Percentiles rank a stretch among this genome's conserved stretches.
phyloP scores from a whole-genome alignment of 1,284 basidiomycete genomes.

The Violaceomyces palustris region DNA sequence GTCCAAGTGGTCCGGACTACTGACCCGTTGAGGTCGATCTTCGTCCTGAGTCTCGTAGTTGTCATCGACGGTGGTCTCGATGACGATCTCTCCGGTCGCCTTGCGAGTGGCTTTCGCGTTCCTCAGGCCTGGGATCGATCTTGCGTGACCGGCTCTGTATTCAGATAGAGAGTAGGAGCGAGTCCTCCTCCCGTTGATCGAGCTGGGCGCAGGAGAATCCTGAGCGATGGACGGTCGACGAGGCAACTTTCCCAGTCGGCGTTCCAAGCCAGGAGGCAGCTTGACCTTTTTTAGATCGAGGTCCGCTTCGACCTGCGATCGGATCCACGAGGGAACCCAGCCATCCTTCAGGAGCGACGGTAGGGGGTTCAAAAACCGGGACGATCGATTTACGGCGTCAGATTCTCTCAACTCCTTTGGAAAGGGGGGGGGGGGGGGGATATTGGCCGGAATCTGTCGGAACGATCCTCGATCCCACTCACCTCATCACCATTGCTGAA shows the following conservation, averaged over 20 bases:
- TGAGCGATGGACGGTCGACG: not conserved
- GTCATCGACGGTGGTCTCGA: conserved; percentile 16
- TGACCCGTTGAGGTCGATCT: not conserved
- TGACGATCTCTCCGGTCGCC: conserved; percentile 27
- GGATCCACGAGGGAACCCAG: conserved; percentile 31
- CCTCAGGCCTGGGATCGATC: conserved; percentile 6
- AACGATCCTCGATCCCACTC: conserved; percentile 4
- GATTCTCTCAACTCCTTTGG: not conserved
- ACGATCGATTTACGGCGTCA: not conserved
- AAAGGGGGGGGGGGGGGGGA: not conserved
- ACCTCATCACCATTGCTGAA: conserved; percentile 13
- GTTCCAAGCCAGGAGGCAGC: conserved; percentile 4
- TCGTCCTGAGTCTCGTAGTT: conserved; percentile 8
- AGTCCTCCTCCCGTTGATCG: conserved; percentile 5
- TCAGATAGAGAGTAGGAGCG: conserved; percentile 17
- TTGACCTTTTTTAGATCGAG: conserved; percentile 11
- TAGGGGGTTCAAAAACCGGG: not conserved
- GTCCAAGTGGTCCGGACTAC: not conserved
- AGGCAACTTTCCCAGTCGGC: not conserved
- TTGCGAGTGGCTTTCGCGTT: conserved; percentile 18
- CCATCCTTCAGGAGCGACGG: conserved; percentile 2
- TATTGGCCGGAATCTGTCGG: not conserved
- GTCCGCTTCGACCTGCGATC: conserved; percentile 14
- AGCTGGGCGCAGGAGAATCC: not conserved
- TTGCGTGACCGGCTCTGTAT: conserved; percentile 9